A percentile compares a stretch with the other conserved stretches of the same genome.
These are phyloP conservation scores for Coemansia sp. DNA, from an alignment of 192 early-diverging fungal species.

Conservation along the genomic window DNA sequence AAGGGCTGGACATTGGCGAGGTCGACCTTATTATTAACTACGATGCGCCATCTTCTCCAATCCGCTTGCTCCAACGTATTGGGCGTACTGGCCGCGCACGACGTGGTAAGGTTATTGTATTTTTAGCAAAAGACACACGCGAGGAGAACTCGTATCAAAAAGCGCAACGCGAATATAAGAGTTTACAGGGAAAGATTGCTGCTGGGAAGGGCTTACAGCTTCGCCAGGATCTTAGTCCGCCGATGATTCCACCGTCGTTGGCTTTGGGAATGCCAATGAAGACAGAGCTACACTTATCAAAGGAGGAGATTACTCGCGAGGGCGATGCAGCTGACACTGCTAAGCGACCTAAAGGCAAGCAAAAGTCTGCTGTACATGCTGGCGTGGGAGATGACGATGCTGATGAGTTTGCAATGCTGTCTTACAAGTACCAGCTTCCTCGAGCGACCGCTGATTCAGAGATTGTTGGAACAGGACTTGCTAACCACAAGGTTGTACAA, in stretches of 20 bases:
- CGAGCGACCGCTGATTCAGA: not conserved
- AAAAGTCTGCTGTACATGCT: not conserved
- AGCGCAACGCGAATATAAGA: constrained; percentile 53
- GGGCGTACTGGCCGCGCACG: constrained; percentile 53
- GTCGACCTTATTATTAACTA: constrained; percentile 92
- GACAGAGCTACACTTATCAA: constrained; percentile 28
- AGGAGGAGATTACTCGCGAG: constrained; percentile 19
- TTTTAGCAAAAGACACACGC: constrained; percentile 49
- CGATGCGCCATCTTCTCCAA: constrained; percentile 59
- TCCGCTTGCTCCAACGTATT: constrained; percentile 52
- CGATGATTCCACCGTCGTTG: constrained; percentile 46
- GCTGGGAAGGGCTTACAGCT: constrained; percentile 38
- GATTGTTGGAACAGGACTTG: not conserved
- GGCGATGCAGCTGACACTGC: not conserved
- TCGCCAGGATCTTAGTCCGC: constrained; percentile 43
- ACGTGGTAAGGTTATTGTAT: constrained; percentile 49
- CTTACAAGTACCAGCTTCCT: constrained; percentile 29
- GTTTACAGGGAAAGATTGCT: constrained; percentile 41
- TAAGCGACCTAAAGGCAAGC: constrained; percentile 12
- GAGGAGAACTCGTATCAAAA: constrained; percentile 53
- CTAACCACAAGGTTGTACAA: constrained; percentile 7
- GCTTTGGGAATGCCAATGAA: constrained; percentile 24
- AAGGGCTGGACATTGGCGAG: constrained; percentile 95
- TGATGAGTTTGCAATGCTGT: constrained; percentile 22
- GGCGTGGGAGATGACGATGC: constrained; percentile 27